phyloP scores from a whole-genome alignment of 306 rosid species.

The Lathyrus tuberosus region DNA sequence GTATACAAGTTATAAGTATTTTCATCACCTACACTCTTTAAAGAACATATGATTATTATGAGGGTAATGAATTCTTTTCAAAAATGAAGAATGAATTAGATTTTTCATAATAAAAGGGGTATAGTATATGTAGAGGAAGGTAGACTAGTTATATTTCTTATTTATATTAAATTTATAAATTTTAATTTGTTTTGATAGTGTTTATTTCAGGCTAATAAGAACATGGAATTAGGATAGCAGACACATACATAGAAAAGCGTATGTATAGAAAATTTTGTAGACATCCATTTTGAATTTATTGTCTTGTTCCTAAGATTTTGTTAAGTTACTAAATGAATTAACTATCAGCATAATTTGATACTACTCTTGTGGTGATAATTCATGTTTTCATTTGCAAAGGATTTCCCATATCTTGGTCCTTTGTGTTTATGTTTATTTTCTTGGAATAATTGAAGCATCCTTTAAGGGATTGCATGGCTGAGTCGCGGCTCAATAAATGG shows the following conservation, averaged over 20 bases:
- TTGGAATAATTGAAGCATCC: constrained; percentile 24
- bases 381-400: neutral
- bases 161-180: too few relatives aligned
- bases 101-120: constrained; percentile 28
- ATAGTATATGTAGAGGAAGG: too few relatives aligned
- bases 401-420: constrained; percentile 13
- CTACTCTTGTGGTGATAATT: constrained; percentile 17
- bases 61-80: constrained; percentile 80
- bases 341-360: neutral
- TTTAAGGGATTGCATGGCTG: constrained; percentile 9
- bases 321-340: too few relatives aligned
- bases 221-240: too few relatives aligned
- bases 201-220: too few relatives aligned
- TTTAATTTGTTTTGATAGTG: too few relatives aligned
- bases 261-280: too few relatives aligned
- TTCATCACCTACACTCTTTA: constrained; percentile 87
- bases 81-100: constrained; percentile 43
- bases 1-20: constrained; percentile 99
- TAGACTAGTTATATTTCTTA: too few relatives aligned
- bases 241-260: too few relatives aligned
- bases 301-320: too few relatives aligned
- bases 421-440: constrained; percentile 26
- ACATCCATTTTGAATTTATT: too few relatives aligned
- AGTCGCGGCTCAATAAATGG: constrained; percentile 13
- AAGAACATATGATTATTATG: constrained; percentile 92